Conservation (phyloP, 202 grass and related monocot species). For the Zizania palustris region DNA sequence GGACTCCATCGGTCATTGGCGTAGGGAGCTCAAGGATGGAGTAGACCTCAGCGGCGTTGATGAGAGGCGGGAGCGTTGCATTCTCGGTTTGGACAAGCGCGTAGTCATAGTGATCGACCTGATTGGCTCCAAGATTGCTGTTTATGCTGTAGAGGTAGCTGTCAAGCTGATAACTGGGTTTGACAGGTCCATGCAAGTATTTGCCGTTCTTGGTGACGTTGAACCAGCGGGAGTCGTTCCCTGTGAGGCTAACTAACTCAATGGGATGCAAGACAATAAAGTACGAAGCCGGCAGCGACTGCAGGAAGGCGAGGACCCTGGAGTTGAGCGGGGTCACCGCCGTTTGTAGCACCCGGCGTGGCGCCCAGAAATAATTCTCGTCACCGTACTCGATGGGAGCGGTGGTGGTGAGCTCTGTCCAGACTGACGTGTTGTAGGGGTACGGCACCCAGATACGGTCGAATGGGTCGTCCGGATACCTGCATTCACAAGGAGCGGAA, state of each 20-base stretch:
- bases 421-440: background rate
- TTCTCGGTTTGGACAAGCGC: background rate
- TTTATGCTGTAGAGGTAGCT: background rate
- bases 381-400: background rate
- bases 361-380: too few species aligned
- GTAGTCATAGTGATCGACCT: background rate
- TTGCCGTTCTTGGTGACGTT: background rate
- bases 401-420: background rate
- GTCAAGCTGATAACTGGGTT: too few species aligned
- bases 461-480: background rate
- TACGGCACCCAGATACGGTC: constrained; percentile 21
- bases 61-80: background rate
- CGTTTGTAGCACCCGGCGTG: background rate
- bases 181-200: too few species aligned
- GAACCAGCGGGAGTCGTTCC: background rate
- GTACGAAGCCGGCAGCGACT: background rate
- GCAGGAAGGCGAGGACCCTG: background rate
- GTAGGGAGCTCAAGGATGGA: background rate
- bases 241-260: background rate
- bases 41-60: background rate
- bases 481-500: background rate
- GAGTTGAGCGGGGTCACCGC: background rate
- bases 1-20: background rate
- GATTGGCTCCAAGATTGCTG: too few species aligned
- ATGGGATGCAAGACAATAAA: accelerated